phyloP scores from a whole-genome alignment of 2,329 filamentous ascomycete species.

The Tolypocladium ovalisporum region DNA sequence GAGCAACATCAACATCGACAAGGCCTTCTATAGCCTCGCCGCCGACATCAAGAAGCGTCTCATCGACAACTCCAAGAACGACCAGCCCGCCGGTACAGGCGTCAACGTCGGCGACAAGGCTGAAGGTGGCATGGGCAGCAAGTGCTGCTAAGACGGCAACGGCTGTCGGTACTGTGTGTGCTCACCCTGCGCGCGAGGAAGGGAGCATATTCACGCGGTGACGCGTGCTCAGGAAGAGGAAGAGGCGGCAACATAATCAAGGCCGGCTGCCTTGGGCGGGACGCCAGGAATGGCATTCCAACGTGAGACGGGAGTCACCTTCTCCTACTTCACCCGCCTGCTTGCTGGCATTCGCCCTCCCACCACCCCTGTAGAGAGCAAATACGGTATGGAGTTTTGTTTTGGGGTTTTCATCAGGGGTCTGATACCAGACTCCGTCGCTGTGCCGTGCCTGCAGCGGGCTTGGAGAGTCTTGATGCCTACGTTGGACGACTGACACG shows the following conservation, averaged over 20 bases:
- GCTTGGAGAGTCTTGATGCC: slow-evolving; percentile 1
- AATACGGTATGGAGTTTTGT: slow-evolving; percentile 37
- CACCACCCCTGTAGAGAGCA: slow-evolving; percentile 20
- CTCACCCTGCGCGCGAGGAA: neutral
- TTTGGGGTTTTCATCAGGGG: slow-evolving; percentile 27
- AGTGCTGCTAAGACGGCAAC: slow-evolving; percentile 59
- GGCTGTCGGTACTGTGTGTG: slow-evolving; percentile 2
- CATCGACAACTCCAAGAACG: slow-evolving; percentile 79
- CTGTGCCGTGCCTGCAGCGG: slow-evolving; percentile 8
- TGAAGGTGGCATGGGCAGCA: slow-evolving; percentile 45
- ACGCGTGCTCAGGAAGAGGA: neutral
- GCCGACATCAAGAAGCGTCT: slow-evolving; percentile 97
- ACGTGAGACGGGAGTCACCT: neutral
- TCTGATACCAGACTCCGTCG: slow-evolving; percentile 29
- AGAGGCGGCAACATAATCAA: neutral
- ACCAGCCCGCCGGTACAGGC: slow-evolving; percentile 46
- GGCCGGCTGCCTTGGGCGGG: slow-evolving; percentile 1
- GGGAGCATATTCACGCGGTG: neutral
- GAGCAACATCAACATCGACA: slow-evolving; percentile 99
- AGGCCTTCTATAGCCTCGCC: slow-evolving; percentile 92
- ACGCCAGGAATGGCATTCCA: neutral
- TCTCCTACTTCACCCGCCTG: neutral
- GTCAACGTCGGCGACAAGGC: slow-evolving; percentile 60
- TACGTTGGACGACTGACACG: neutral
- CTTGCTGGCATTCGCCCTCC: neutral